Evolutionary conservation across 2,329 filamentous ascomycete species (phyloP).

Genomic region (Neophaeococcomyces aloes): DNA sequence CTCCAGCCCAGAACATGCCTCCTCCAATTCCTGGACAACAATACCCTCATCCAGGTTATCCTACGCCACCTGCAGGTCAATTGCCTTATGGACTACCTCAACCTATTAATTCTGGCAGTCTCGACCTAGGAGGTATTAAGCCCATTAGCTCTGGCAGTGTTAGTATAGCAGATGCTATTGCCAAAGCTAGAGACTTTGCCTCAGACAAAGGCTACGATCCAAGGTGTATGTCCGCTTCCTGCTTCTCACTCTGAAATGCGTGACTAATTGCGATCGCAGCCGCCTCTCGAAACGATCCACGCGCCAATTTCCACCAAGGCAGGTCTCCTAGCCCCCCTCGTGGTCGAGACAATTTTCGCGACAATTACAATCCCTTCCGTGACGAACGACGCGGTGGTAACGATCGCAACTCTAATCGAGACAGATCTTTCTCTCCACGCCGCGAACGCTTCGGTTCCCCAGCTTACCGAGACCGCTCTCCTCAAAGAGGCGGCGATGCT

Average conservation of each 20-base stretch:
- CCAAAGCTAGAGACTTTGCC: conserved; percentile 72
- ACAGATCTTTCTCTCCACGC: conserved; percentile 62
- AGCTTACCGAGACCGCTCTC: conserved; percentile 41
- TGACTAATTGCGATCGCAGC: conserved; percentile 11
- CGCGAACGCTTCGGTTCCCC: conserved; percentile 40
- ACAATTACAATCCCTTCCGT: conserved; percentile 71
- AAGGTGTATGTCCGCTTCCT: conserved; percentile 13
- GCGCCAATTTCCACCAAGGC: conserved; percentile 46
- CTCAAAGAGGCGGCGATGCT: conserved; percentile 48
- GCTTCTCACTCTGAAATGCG: background rate
- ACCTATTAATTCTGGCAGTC: conserved; percentile 50
- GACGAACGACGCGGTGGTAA: conserved; percentile 61
- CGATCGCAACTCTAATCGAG: conserved; percentile 51
- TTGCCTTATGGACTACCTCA: conserved; percentile 35
- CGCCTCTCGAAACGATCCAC: conserved; percentile 11
- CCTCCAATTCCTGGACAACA: conserved; percentile 28
- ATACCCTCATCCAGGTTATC: conserved; percentile 34
- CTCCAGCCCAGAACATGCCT: conserved; percentile 33
- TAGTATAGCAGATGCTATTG: conserved; percentile 73
- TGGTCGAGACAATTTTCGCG: conserved; percentile 58
- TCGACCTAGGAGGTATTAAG: conserved; percentile 71
- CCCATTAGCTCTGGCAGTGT: conserved; percentile 71
- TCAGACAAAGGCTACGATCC: conserved; percentile 59
- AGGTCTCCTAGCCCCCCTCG: conserved; percentile 57
- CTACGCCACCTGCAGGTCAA: conserved; percentile 31